Evolutionary conservation across 495 filamentous ascomycete species (phyloP).

Genomic region (Aspergillus asperescens): DNA sequence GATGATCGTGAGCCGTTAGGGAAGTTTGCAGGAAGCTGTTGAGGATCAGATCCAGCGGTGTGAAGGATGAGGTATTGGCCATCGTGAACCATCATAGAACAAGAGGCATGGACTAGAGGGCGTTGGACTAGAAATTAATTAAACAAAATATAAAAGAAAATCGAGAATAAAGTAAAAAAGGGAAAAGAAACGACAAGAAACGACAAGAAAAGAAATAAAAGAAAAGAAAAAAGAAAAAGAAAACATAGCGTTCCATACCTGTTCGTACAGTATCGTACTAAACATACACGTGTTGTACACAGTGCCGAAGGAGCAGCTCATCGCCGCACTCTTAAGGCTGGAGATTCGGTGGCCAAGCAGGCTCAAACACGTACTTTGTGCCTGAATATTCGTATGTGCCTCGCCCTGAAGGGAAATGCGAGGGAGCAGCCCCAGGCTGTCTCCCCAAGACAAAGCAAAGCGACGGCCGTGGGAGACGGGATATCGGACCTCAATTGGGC

Average conservation of each 20-base stretch:
- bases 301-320: neutral
- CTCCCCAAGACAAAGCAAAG: neutral
- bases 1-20: constrained; percentile 6
- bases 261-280: neutral
- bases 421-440: neutral
- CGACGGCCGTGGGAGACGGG: neutral
- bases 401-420: neutral
- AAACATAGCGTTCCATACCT: neutral
- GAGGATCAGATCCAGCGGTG: constrained; percentile 7
- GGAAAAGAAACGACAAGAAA: neutral
- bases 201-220: neutral
- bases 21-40: constrained; percentile 1
- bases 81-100: neutral
- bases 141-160: neutral
- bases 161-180: neutral
- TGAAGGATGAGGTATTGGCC: constrained; percentile 2
- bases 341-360: neutral
- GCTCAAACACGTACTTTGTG: constrained; percentile 8
- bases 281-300: neutral
- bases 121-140: neutral
- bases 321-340: neutral
- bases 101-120: neutral
- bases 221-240: constrained; percentile 5
- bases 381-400: neutral
- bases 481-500: constrained; percentile 3